Evolutionary conservation across 441 rosid species (phyloP).

Genomic region (Jatropha podagrica): DNA sequence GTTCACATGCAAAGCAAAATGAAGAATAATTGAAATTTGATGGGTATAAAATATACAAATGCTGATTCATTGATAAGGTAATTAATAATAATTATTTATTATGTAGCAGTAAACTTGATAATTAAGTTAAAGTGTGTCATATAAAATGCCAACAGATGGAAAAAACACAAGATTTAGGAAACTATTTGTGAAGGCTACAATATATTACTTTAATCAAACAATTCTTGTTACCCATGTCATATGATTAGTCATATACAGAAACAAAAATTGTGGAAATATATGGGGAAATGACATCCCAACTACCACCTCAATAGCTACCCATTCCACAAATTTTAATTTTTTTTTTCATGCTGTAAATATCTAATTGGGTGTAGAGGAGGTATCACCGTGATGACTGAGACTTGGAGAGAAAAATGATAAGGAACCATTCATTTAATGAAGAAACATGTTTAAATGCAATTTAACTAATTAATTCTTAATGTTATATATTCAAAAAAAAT

Average conservation of each 20-base stretch:
- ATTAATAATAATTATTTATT: not conserved
- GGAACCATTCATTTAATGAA: too few species aligned
- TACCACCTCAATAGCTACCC: slow-evolving; percentile 1
- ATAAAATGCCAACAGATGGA: slow-evolving; percentile 7
- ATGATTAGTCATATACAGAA: slow-evolving; percentile 1
- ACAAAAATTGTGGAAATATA: not conserved
- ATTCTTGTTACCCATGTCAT: slow-evolving; percentile 7
- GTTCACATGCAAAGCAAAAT: slow-evolving; percentile 18
- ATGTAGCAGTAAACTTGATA: not conserved
- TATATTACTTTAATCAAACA: slow-evolving; percentile 2
- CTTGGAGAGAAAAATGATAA: too few species aligned
- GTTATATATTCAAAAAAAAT: too few species aligned
- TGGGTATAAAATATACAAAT: not conserved
- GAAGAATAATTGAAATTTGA: not conserved
- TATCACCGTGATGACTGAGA: too few species aligned
- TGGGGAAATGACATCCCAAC: slow-evolving; percentile 15
- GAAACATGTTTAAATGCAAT: too few species aligned
- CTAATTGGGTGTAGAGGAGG: too few species aligned
- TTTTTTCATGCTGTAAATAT: too few species aligned
- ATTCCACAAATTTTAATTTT: not conserved
- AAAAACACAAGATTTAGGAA: not conserved
- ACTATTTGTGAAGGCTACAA: not conserved
- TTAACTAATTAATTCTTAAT: too few species aligned
- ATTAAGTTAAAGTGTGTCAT: not conserved
- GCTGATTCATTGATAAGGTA: slow-evolving; percentile 12